Percentiles rank a stretch among this genome's conserved stretches.
Conservation (phyloP, 1,139 yeast species). For the Yamadazyma oceani region DNA sequence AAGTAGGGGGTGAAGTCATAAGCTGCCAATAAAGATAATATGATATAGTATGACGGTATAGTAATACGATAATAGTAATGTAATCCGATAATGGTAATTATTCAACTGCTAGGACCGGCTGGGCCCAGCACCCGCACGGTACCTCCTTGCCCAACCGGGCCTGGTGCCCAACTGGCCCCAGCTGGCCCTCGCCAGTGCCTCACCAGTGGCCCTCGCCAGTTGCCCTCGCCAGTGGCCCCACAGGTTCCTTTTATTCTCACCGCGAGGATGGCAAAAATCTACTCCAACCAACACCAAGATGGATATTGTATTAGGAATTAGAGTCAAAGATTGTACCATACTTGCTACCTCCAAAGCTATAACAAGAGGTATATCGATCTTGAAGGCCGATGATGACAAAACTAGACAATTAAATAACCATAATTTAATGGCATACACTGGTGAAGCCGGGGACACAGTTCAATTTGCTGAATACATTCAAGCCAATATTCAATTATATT, state of each 20-base stretch:
- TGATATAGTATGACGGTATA: too few relatives aligned
- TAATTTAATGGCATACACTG: conserved; percentile 84
- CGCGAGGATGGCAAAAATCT: neutral
- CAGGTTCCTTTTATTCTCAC: neutral
- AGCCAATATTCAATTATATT: conserved; percentile 86
- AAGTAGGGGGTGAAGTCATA: conserved; percentile 1
- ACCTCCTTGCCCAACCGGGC: too few relatives aligned
- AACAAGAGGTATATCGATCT: conserved; percentile 88
- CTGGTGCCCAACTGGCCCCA: too few relatives aligned
- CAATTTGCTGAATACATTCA: conserved; percentile 93
- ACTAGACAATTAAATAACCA: conserved; percentile 76
- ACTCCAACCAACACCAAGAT: conserved; percentile 34
- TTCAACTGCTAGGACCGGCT: too few relatives aligned
- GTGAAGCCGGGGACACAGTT: conserved; percentile 97
- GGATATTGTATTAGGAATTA: conserved; percentile 91
- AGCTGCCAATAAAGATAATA: too few relatives aligned
- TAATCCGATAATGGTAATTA: too few relatives aligned
- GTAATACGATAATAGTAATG: too few relatives aligned
- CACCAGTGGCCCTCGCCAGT: neutral
- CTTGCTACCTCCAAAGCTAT: conserved; percentile 93
- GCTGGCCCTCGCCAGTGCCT: neutral
- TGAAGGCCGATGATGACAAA: conserved; percentile 86
- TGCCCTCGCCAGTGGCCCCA: too few relatives aligned
- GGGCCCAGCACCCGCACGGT: too few relatives aligned
- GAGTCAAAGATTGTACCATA: conserved; percentile 75